Evolutionary conservation across 2,329 filamentous ascomycete species (phyloP), one percentile per base, ranked within the genome.

Genomic region (Calonectria ilicicola): DNA sequence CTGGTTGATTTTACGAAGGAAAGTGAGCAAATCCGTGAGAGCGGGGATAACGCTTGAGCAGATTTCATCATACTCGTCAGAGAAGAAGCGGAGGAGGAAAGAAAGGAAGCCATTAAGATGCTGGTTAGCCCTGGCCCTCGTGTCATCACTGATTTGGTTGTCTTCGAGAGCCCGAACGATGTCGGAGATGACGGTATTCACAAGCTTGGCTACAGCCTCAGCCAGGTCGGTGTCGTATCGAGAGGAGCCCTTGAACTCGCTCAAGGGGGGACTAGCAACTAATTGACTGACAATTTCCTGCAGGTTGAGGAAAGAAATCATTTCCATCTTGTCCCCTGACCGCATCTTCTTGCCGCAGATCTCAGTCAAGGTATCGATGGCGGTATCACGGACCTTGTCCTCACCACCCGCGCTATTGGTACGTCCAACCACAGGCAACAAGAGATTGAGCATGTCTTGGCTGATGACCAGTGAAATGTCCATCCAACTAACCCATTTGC

Each of bases 341-440:
- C 95, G 95, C 97, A 99, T 99, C 88, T 98, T 98, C 89, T 99
- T 99, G 83, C 93, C 94, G 70, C 98, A 94, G 77, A 98, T 98
- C 85, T 99, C 96, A 6, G 95, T 98, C 81, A 99, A 93, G 32
- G 97, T 95, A 80, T 98, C 95, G 78, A 98, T 95, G 65, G 97
- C 96, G 21, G 95, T 94, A 85, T 98, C 94, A 75, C 96, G 92
- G 75, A 98, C 93, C 82, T 92, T 94, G 81, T 97, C 95, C 85
- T 94, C 88, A 81, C 89, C 83, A 80, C 91, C 85, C 79, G 88
- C 84, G 75, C 89, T 81, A 82, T 91, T 89, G 81, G 91, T 88
- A 83, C 93, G 93, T n/a, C 94, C 95, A 69, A 98, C 93, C 75
- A 98, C 91, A 76, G 97, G 94, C 80, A 98, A 93, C 72, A 99